These are phyloP conservation scores for Ceratobasidium papillatum DNA, from an alignment of 1,284 basidiomycete species.

Conservation along the genomic window DNA sequence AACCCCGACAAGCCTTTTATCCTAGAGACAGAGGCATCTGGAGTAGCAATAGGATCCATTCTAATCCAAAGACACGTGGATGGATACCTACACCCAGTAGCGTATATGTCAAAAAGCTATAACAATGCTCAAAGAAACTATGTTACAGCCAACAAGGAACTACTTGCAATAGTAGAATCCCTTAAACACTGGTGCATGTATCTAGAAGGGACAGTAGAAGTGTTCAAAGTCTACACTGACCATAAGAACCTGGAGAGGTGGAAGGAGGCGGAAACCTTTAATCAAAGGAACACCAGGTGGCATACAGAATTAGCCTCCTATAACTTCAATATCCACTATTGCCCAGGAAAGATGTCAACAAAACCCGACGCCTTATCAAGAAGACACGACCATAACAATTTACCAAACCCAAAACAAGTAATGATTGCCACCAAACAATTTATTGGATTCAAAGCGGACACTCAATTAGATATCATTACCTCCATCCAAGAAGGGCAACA, in stretches of 20 bases:
- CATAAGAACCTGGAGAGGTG: not conserved
- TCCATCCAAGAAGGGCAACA: not conserved
- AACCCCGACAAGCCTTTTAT: constrained; percentile 4
- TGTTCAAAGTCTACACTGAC: not conserved
- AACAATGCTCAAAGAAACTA: too few species aligned
- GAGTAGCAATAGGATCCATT: constrained; percentile 8
- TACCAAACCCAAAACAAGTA: not conserved
- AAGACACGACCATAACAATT: not conserved
- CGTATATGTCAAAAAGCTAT: constrained; percentile 18
- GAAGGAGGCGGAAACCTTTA: not conserved
- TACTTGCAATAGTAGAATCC: too few species aligned
- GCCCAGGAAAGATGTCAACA: not conserved
- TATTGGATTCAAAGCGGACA: not conserved
- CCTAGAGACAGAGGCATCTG: not conserved
- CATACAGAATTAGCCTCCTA: constrained; percentile 47
- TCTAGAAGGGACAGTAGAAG: constrained; percentile 54
- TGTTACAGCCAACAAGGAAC: too few species aligned
- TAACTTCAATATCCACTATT: constrained; percentile 45
- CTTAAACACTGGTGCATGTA: too few species aligned
- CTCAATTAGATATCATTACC: not conserved
- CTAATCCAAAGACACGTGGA: constrained; percentile 45
- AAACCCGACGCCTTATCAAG: constrained; percentile 9
- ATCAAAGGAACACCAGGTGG: not conserved
- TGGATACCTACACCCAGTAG: constrained; percentile 46
- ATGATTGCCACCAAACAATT: constrained; percentile 2